phyloP scores from a whole-genome alignment of 106 monocot species.

The Dactylorhiza incarnata region DNA sequence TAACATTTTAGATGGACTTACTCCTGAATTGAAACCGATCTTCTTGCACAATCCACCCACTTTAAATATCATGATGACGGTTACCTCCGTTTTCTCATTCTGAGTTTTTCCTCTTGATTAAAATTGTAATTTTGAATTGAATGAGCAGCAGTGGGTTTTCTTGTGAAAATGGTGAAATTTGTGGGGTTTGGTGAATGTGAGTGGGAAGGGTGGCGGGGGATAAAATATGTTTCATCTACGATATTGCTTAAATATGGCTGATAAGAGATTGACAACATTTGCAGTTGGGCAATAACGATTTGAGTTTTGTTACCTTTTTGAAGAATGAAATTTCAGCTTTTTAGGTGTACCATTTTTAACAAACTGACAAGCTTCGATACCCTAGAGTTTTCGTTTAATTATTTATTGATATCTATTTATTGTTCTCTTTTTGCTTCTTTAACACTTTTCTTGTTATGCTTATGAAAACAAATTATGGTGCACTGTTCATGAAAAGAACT shows the following conservation, averaged over 20 bases:
- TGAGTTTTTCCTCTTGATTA: neutral
- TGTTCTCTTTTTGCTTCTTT: neutral
- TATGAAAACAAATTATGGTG: neutral
- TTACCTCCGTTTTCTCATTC: neutral
- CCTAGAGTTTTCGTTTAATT: neutral
- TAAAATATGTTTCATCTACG: neutral
- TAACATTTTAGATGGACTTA: neutral
- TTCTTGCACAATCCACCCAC: neutral
- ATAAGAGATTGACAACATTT: neutral
- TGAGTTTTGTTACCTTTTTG: neutral
- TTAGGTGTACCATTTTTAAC: neutral
- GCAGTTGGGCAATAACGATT: neutral
- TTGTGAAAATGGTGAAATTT: neutral
- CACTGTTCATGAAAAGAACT: neutral
- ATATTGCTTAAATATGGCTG: neutral
- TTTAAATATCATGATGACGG: neutral
- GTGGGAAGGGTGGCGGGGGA: too few relatives aligned
- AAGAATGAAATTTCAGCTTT: neutral
- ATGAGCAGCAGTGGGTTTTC: neutral
- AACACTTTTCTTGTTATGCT: neutral
- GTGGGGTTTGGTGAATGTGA: neutral
- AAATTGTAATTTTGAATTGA: neutral
- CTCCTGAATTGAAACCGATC: neutral
- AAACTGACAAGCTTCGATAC: neutral
- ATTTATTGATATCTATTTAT: neutral